Evolutionary conservation across 352 stramenopile genomes (phyloP), one percentile per base, ranked within the genome.

Genomic region (Phytopythium helicoides): DNA sequence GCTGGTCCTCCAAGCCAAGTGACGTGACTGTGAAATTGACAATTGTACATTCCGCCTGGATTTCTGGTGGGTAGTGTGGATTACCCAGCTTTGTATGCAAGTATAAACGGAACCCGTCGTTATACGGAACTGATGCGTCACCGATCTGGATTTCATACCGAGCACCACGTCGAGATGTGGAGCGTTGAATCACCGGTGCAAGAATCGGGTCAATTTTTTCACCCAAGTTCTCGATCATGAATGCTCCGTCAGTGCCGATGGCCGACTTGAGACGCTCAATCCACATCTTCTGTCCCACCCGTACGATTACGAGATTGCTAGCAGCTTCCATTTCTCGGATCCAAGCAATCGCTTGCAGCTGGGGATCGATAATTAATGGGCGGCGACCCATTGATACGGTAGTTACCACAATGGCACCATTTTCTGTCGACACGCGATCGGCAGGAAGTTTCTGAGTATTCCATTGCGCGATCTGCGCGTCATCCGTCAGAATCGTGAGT

Each of bases 1-100:
- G 64, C 61, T 98, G 93, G 44, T 98, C 92, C 65, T 97, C 91
- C 0, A 98, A 70, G 18, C 93, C 93, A 18, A 91, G 69, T 56
- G 89, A 81, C 14, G 93, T 98, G 25, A 98, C 93, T 6, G 93
- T 98, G 52, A 98, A 98, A 70, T 98, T 98, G 37, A 98, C 89
- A 21, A 98, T 89, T 33, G 92, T 98, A 47, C 87, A 97, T 62
- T 98, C 92, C 9, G 93, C 93, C 60, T 98, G 93, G 51, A 98
- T 97, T 67, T 98, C 93, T 15, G 93, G 93, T 23, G 93, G 92
- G 54, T 97, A 98, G 48, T 98, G 93, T 38, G 93, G 93, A 38
- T 98, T 98, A 6, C 80, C 85, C 19, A 98, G 68, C 61, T 98
- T 98, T n/a, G 92, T 98, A 71, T 98, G 92, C 42, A 98, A 53